Evolutionary conservation across 1,284 basidiomycete species (phyloP).

Genomic region (Trametes sp.): DNA sequence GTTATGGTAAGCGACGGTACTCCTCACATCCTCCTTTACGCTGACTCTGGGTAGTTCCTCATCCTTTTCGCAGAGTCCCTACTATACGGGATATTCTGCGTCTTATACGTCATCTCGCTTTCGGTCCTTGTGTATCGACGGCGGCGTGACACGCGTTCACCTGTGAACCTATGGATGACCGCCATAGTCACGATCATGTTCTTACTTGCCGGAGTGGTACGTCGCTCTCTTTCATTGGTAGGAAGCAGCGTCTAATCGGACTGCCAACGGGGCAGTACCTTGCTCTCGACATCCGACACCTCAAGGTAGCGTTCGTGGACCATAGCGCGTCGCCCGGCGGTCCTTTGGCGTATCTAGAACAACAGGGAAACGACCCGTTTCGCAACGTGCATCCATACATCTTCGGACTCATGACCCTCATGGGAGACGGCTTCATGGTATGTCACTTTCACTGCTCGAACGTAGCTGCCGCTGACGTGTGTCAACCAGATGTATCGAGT

Average conservation of each 20-base stretch:
- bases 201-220: slow-evolving; percentile 19
- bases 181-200: slow-evolving; percentile 24
- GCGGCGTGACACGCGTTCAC: slow-evolving; percentile 3
- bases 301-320: slow-evolving; percentile 12
- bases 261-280: slow-evolving; percentile 10
- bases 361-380: slow-evolving; percentile 7
- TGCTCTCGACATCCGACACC: slow-evolving; percentile 17
- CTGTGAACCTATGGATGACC: slow-evolving; percentile 18
- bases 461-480: background rate
- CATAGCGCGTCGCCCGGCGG: slow-evolving; percentile 12
- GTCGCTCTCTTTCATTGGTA: slow-evolving; percentile 1
- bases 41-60: slow-evolving; percentile 11
- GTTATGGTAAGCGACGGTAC: slow-evolving; percentile 1
- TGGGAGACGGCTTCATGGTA: slow-evolving; percentile 24
- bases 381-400: slow-evolving; percentile 15
- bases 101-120: slow-evolving; percentile 26
- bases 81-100: slow-evolving; percentile 22
- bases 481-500: background rate
- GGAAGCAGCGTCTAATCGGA: background rate
- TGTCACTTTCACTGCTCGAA: background rate
- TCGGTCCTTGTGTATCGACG: slow-evolving; percentile 23
- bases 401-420: slow-evolving; percentile 19
- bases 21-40: background rate
- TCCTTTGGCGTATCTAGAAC: slow-evolving; percentile 6
- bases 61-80: slow-evolving; percentile 21